Evolutionary conservation across 306 rosid genomes (phyloP).

Genomic region (Potentilla sterilis): DNA sequence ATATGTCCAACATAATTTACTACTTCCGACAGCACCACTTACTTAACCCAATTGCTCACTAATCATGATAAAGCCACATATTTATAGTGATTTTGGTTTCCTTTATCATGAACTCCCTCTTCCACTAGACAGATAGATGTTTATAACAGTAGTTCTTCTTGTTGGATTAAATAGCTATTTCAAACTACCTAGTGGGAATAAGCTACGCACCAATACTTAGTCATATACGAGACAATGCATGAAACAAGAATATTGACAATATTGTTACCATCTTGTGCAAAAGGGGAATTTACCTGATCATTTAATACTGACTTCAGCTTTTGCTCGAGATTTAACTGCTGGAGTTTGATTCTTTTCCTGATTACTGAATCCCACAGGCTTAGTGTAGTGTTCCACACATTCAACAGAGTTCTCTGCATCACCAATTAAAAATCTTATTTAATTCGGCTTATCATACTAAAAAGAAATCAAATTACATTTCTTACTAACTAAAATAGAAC

Average conservation of each 20-base stretch:
- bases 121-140: constrained; percentile 1
- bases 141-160: neutral
- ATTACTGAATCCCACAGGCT: constrained; percentile 75
- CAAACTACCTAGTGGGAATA: neutral
- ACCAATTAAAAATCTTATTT: constrained; percentile 29
- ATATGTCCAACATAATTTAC: neutral
- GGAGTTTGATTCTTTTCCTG: constrained; percentile 75
- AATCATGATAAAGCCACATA: neutral
- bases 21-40: neutral
- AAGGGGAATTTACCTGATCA: constrained; percentile 66
- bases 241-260: neutral
- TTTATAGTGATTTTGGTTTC: neutral
- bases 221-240: neutral
- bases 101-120: constrained; percentile 1
- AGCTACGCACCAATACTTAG: neutral
- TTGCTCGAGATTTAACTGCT: constrained; percentile 81
- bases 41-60: neutral
- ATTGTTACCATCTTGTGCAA: constrained; percentile 20
- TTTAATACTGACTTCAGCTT: constrained; percentile 75
- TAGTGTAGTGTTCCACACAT: constrained; percentile 62
- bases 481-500: neutral
- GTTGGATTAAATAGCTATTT: neutral
- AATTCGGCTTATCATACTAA: neutral
- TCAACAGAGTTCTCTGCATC: constrained; percentile 68
- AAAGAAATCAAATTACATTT: neutral